These are phyloP conservation scores for Quercus glauca DNA, from an alignment of 306 rosid genomes.

Conservation along the genomic window DNA sequence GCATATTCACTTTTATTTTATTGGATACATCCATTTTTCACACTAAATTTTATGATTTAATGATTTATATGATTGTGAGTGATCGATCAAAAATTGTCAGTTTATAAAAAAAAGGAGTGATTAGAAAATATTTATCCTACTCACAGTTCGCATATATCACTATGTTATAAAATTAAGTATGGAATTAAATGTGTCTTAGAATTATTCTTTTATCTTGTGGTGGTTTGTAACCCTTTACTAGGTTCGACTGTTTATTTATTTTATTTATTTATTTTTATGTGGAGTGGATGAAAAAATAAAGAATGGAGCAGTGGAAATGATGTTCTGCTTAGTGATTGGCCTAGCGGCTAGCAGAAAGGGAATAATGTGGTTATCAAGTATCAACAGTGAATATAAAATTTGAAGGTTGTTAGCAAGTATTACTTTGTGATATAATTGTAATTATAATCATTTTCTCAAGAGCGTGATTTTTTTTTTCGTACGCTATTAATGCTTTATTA, in stretches of 20 bases:
- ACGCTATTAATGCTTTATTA: neutral
- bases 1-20: too few relatives aligned
- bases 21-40: too few relatives aligned
- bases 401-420: neutral
- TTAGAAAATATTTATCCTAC: too few relatives aligned
- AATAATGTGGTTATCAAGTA: too few relatives aligned
- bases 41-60: too few relatives aligned
- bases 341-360: neutral
- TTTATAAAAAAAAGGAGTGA: accelerated
- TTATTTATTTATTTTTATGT: neutral
- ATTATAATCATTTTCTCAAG: neutral
- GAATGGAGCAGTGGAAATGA: neutral
- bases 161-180: too few relatives aligned
- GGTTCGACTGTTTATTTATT: neutral
- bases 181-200: too few relatives aligned
- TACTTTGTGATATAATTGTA: neutral
- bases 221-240: too few relatives aligned
- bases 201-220: too few relatives aligned
- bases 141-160: accelerated
- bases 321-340: neutral
- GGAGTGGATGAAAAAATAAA: neutral
- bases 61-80: accelerated
- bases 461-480: neutral
- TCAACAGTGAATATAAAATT: neutral
- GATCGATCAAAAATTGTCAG: accelerated